Percentiles rank a stretch among this genome's conserved stretches.
These are phyloP conservation scores for Pneumocystis oryctolagi DNA, from an alignment of 1,139 yeast species.

Conservation along the genomic window DNA sequence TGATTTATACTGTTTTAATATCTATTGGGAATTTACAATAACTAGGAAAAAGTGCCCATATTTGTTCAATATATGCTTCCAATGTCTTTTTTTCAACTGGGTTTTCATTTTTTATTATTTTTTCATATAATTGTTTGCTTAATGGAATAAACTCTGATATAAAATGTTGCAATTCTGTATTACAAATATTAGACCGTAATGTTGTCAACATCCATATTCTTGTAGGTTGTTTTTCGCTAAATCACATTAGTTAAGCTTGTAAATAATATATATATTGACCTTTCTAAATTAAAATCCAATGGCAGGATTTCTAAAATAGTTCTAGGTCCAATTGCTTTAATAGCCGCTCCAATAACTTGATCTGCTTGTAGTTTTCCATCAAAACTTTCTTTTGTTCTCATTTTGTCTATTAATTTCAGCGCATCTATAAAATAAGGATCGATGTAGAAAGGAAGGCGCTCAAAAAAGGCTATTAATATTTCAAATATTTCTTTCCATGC, in stretches of 20 bases:
- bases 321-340: constrained; percentile 74
- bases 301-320: constrained; percentile 62
- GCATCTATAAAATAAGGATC: constrained; percentile 59
- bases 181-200: constrained; percentile 68
- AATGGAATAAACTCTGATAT: constrained; percentile 52
- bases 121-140: constrained; percentile 40
- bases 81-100: constrained; percentile 39
- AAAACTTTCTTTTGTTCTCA: constrained; percentile 42
- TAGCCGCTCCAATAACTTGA: constrained; percentile 60
- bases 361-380: constrained; percentile 71
- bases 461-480: constrained; percentile 47
- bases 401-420: constrained; percentile 61
- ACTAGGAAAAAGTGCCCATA: constrained; percentile 82
- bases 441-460: constrained; percentile 49
- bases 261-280: constrained; percentile 17
- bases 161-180: constrained; percentile 54
- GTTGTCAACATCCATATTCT: constrained; percentile 95
- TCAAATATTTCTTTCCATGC: constrained; percentile 66
- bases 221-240: constrained; percentile 35
- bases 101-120: constrained; percentile 21
- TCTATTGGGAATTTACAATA: constrained; percentile 82
- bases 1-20: constrained; percentile 24
- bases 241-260: constrained; percentile 1
- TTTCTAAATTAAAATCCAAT: constrained; percentile 46
- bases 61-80: constrained; percentile 72